Conservation (phyloP, 164 flowering plant species). For the Kalanchoe fedtschenkoi region DNA sequence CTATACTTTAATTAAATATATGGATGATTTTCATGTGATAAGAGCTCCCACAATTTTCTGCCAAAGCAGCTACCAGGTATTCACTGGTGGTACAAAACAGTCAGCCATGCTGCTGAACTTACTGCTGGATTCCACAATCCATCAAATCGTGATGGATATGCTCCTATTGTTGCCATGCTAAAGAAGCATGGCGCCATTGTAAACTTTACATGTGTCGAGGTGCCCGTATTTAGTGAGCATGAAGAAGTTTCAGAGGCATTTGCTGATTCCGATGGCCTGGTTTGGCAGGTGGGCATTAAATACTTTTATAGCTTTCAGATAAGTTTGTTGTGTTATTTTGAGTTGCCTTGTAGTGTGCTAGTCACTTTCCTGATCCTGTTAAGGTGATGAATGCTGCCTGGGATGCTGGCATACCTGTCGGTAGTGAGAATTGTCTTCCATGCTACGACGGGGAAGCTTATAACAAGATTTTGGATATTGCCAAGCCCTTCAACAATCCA, state of each 20-base stretch:
- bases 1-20: not conserved
- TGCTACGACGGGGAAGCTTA: constrained; percentile 65
- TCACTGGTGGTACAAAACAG: constrained; percentile 97
- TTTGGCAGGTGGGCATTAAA: constrained; percentile 66
- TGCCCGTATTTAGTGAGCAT: constrained; percentile 43
- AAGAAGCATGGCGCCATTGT: constrained; percentile 70
- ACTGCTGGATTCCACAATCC: constrained; percentile 88
- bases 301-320: not conserved
- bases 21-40: not conserved
- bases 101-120: constrained; percentile 92
- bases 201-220: constrained; percentile 53
- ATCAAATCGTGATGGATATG: constrained; percentile 84
- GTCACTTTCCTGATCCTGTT: not conserved
- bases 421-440: constrained; percentile 66
- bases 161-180: constrained; percentile 54
- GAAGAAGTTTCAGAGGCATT: constrained; percentile 55
- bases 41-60: constrained; percentile 12
- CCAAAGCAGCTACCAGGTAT: constrained; percentile 66
- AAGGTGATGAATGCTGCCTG: constrained; percentile 92
- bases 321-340: not conserved
- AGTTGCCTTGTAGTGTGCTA: not conserved
- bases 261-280: constrained; percentile 78
- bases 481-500: constrained; percentile 74
- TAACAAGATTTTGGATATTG: constrained; percentile 66
- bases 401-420: constrained; percentile 62